Evolutionary conservation across 257 asterid species (phyloP), one percentile per base, ranked within the genome.

Genomic region (Solanum peruvianum): DNA sequence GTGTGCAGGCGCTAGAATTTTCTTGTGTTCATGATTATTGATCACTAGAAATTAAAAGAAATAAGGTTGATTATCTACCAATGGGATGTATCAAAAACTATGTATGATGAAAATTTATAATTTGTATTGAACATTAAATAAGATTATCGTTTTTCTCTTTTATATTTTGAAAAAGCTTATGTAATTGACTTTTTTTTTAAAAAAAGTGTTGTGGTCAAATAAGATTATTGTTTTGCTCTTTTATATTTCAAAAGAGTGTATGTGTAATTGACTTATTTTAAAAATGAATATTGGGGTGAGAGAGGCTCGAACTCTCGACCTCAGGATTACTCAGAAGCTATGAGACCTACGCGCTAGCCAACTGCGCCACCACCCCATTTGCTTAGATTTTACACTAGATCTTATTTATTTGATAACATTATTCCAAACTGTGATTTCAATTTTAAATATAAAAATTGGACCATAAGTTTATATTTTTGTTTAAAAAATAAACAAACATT

Each of bases 281-380:
- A 64, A 25, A 11, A 12, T 2, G 0, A 2, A 23, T 23, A 16
- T 25, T 41, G 44, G 44, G 78, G 44, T 70, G 44, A 70, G 44
- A 70, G 78, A 70, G 78, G 78, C 78, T 70, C 25, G 77, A 70
- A 70, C 77, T 70, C 42, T 70, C 77, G 77, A 95, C 96, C 97
- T 93, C 98, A 94, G 97, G 96, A 94, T 94, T 0, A 92, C 98
- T 94, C 95, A 86, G 91, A 85, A 91, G 96, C 96, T 94, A 95
- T 94, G 97, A 96, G 98, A 95, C 97, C 98, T 95, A 95, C 98
- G 97, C 97, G 98, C 98, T 95, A 96, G 95, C 98, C 99, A 94
- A 96, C 98, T 95, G 98, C 98, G 97, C 98, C 97, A 95, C 98
- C 97, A 94, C 98, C 98, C 98, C 84, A 0, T 18, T 6, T 18